Base-by-base conservation (phyloP, 2,329 filamentous ascomycete genomes). In the Achaetomium macrosporum region DNA sequence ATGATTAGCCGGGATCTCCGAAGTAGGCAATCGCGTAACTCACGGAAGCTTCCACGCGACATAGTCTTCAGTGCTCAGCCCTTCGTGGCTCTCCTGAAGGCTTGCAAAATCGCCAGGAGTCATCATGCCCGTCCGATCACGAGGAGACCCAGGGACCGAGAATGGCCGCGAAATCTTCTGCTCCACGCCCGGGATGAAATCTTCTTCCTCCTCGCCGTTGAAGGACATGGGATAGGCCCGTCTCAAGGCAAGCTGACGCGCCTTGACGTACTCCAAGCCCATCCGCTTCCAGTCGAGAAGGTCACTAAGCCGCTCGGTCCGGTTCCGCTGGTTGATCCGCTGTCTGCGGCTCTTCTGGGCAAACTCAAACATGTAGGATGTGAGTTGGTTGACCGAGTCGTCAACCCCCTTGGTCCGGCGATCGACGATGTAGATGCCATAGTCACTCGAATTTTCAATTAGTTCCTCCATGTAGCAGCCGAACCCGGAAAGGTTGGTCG, bases 391-490 rank as follows among this genome's bases (percentile, higher is more conserved):
- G 67, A 97, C 91, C 9, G 90, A 96, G 69, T 97, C 93, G 65
- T 99, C 93, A 1, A 99, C 87, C 29, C 91, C 92, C 80, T 97
- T 97, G 74, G 83, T 87, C 45, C 93, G 84, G 52, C 93, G 88
- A 69, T 99, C 93, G 42, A 99, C 91, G 69, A 99, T 97, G 76
- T 97, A 97, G 72, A 99, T 97, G 61, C 93, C 93, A 66, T 99
- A 97, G 71, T 99, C 93, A 59, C 87, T 88, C 39, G 92, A 95
- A 72, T 97, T 97, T 73, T 97, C 92, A 61, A 99, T 97, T 61
- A 97, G 75, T 72, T 97, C 93, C 71, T 99, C 93, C 93, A 99
- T 99, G 71, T 99, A 97, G 73, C 93, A 97, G 46, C 93, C 93
- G 65, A 99, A 99, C 17, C 93, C 93, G 7, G 93, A 97, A 42